Base-by-base conservation (phyloP, 805 yeast genomes). In the Cyberlindnera amylophila region DNA sequence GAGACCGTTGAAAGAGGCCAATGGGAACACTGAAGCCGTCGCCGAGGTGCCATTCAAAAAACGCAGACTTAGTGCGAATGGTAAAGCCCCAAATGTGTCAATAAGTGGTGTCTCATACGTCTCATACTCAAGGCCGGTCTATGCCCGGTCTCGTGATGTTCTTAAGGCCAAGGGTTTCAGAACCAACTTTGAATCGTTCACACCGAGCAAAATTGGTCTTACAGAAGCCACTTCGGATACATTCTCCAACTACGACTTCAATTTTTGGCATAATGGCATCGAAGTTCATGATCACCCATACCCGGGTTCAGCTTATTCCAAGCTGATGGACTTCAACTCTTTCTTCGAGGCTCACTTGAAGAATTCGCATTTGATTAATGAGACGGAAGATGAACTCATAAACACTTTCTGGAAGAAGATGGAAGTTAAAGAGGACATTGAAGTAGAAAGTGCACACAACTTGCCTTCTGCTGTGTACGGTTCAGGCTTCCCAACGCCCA, bases 311-410 rank as follows among this genome's bases (percentile, higher is more conserved):
- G 72, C 69, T 43, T 62, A 64, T 34, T 71, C 82, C 0, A 72
- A 83, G 0, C 51, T 15, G 3, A 11, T 74, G 6, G 79, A 77
- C 61, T 60, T 82, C 45, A 66, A 73, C 28, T 82, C 81, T 51
- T 81, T 75, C 53, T 72, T 72, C 59, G 83, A 78, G 38, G 77
- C 76, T 46, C 78, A 80, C 43, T 56, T 66, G 44, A 65, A 64
- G 34, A 41, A 54, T 66, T 72, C 61, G 24, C 47, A 64, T 64
- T 16, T 43, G 7, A 26, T 43, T 6, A 33, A 46, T 24, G 16
- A 24, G 39, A 48, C 55, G 24, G 47, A 55, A 10, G 45, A 47
- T 6, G 57, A 51, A 32, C 45, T 63, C 4, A 45, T 64, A 3
- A 55, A 51, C 32, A 21, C 42, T 24, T 53, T 52, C 16, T 43